phyloP scores from a whole-genome alignment of 495 filamentous ascomycete genomes.

The Staphylotrichum tortipilum region DNA sequence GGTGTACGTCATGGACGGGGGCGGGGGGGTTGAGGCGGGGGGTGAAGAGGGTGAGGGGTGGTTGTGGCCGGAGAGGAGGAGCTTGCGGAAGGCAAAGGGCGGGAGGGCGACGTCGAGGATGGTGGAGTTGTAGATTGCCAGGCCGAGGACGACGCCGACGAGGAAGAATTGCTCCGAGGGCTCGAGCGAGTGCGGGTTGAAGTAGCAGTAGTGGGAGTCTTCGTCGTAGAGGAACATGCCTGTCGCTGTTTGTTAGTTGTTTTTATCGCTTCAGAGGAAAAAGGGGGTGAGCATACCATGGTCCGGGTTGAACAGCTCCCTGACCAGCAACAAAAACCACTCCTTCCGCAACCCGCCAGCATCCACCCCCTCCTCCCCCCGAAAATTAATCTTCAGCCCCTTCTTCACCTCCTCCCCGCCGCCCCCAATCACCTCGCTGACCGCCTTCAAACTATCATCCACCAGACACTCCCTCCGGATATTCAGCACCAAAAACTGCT shows the following conservation, averaged over 20 bases:
- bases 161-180: conserved; percentile 91
- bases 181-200: conserved; percentile 87
- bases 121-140: conserved; percentile 95
- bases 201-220: conserved; percentile 91
- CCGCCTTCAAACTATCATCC: conserved; percentile 78
- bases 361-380: conserved; percentile 86
- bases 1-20: conserved; percentile 59
- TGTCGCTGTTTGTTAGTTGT: conserved; percentile 23
- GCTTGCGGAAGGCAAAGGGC: conserved; percentile 87
- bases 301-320: conserved; percentile 87
- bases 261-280: neutral
- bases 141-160: conserved; percentile 77
- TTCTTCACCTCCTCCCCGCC: conserved; percentile 90
- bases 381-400: conserved; percentile 76
- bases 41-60: conserved; percentile 35
- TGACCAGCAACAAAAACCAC: conserved; percentile 87
- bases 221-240: conserved; percentile 90
- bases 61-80: conserved; percentile 57
- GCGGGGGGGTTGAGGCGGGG: conserved; percentile 53
- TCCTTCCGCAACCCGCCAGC: conserved; percentile 89
- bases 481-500: conserved; percentile 71
- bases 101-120: conserved; percentile 87
- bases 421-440: conserved; percentile 78
- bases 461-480: conserved; percentile 83
- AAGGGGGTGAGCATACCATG: conserved; percentile 68